Base-by-base conservation (phyloP, 2,329 filamentous ascomycete species). In the Helotiales sp. region DNA sequence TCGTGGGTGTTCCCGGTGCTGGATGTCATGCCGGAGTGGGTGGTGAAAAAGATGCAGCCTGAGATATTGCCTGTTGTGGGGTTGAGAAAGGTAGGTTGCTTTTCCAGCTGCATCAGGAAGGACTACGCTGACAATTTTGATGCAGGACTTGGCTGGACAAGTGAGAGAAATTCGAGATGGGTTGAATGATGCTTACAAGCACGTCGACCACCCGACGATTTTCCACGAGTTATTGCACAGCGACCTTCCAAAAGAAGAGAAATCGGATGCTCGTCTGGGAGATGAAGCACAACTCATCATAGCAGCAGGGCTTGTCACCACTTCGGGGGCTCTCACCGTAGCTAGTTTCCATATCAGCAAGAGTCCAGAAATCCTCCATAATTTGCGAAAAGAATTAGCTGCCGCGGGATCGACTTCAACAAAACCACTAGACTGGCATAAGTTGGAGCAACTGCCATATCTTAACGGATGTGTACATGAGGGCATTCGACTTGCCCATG, bases 361-460 rank as follows among this genome's bases (percentile, higher is more conserved):
- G 15, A 75, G 76, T 47, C 70, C 64, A 13, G 49, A 70, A 3
- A 77, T 78, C 5, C 75, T 75, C 47, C 20, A 59, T n/a, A 72
- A 65, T 17, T 67, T 77, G 26, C 71, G 58, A 2, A 67, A 69
- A 11, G 79, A 80, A 66, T 63, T 81, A 55, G 63, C 69, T 20
- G 64, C 70, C 1, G 64, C 71, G 0, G 77, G 79, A 58, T 76
- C 78, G 71, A 78, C 34, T 2, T 57, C 64, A 64, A 73, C 6
- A 71, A 76, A 63, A 70, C 78, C 45, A 65, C 73, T 20, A 73
- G 77, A 65, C 47, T 72, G 6, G 55, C 70, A 3, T 67, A 70
- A 6, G 15, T 70, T 80, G 40, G 78, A 80, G 65, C 76, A 75
- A 62, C 64, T 81, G 8, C 77, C 78, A 17, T 79, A 78, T 66